phyloP scores from a whole-genome alignment of 2,329 filamentous ascomycete genomes.

The Curvularia spicifera region DNA sequence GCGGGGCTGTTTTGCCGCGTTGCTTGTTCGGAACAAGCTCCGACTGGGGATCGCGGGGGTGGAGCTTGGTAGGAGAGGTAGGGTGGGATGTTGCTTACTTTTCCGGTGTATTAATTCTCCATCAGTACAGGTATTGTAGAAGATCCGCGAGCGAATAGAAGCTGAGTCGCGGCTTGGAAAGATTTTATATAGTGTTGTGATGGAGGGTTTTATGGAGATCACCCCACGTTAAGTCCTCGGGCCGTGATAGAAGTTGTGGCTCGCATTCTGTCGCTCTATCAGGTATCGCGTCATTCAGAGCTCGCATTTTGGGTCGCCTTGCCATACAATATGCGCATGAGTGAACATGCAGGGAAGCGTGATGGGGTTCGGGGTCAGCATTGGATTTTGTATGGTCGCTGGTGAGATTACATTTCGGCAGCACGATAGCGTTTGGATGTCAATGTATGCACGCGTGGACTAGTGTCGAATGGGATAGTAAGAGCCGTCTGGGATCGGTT shows the following conservation, averaged over 20 bases:
- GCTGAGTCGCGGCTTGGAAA: neutral
- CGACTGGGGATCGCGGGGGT: constrained; percentile 6
- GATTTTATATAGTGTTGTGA: neutral
- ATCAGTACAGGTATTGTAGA: neutral
- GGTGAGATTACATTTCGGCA: neutral
- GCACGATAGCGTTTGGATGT: neutral
- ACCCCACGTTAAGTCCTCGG: neutral
- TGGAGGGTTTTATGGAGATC: neutral
- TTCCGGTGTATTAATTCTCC: neutral
- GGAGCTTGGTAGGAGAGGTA: constrained; percentile 1
- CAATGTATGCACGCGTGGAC: neutral
- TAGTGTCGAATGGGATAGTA: neutral
- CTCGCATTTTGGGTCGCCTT: neutral
- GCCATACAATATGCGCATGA: neutral
- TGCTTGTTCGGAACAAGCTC: constrained; percentile 30
- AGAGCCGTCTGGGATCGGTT: neutral
- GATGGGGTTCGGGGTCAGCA: neutral
- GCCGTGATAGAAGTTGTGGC: neutral
- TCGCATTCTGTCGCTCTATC: constrained; percentile 11
- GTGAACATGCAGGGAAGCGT: neutral
- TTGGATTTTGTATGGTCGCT: neutral
- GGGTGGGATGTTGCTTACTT: neutral
- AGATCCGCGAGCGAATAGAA: neutral
- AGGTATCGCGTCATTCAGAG: constrained; percentile 4
- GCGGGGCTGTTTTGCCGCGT: constrained; percentile 9